A percentile compares a stretch with the other conserved stretches of the same genome.
phyloP scores from a whole-genome alignment of 208 protist genomes.

The Novymonas esmeraldas region DNA sequence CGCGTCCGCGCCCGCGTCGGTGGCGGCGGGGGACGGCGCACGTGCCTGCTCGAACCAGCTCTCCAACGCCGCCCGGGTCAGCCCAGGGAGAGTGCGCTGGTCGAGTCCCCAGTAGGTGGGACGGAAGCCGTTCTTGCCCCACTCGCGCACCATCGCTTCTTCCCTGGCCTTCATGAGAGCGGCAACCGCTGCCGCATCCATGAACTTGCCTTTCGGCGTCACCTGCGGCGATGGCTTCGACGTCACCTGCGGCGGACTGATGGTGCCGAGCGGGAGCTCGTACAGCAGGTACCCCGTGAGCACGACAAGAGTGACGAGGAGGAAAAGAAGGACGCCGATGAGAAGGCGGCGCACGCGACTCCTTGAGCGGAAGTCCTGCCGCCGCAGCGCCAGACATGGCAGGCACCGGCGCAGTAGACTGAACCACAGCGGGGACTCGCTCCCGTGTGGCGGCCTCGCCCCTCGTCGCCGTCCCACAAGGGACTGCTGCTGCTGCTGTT shows the following conservation, averaged over 20 bases:
- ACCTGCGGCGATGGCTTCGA: neutral
- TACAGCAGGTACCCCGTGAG: conserved; percentile 2
- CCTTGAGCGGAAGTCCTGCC: neutral
- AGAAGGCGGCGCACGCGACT: neutral
- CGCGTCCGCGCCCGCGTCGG: conserved; percentile 12
- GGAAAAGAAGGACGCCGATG: neutral
- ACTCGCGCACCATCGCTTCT: conserved; percentile 4
- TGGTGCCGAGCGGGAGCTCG: neutral
- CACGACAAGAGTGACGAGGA: neutral
- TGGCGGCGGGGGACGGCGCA: neutral
- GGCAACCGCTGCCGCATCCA: neutral
- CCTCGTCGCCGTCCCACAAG: neutral
- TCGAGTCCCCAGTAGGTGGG: conserved; percentile 25
- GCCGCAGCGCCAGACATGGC: neutral
- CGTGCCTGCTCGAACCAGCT: conserved; percentile 2
- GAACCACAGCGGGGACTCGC: neutral
- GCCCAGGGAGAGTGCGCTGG: conserved; percentile 13
- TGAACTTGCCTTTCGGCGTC: neutral
- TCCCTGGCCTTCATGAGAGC: neutral
- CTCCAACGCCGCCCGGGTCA: conserved; percentile 13
- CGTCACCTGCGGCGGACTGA: no score
- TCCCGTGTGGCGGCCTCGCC: neutral
- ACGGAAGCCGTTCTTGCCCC: conserved; percentile 6
- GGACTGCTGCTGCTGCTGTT: neutral
- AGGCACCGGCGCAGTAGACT: conserved; percentile 8